phyloP scores from a whole-genome alignment of 2,329 filamentous ascomycete species.

The Endoconidiophora polonica region DNA sequence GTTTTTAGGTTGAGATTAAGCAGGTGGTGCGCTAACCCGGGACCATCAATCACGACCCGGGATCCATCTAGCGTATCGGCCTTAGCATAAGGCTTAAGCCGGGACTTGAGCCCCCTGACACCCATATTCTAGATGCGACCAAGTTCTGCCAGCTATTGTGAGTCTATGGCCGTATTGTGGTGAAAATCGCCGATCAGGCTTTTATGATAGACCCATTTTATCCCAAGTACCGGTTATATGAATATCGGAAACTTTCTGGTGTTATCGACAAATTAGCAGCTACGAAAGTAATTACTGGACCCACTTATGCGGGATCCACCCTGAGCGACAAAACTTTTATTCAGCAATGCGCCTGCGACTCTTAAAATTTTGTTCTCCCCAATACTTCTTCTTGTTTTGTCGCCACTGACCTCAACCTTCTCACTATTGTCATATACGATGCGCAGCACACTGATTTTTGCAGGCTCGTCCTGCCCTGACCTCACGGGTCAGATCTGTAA shows the following conservation, averaged over 20 bases:
- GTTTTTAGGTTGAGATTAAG: background rate
- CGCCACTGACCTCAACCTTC: background rate
- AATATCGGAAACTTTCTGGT: too few relatives aligned
- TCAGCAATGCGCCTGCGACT: background rate
- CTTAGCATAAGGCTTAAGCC: constrained; percentile 35
- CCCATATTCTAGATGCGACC: constrained; percentile 29
- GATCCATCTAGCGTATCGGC: constrained; percentile 25
- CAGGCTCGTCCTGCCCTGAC: constrained; percentile 48
- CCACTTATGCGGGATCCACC: background rate
- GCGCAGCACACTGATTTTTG: constrained; percentile 52
- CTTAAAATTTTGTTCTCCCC: constrained; percentile 6
- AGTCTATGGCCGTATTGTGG: too few relatives aligned
- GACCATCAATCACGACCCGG: constrained; percentile 53
- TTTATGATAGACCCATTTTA: too few relatives aligned
- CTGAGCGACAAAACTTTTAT: constrained; percentile 16
- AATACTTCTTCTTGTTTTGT: constrained; percentile 14
- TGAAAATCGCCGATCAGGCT: too few relatives aligned
- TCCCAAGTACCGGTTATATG: too few relatives aligned
- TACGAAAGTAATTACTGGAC: background rate
- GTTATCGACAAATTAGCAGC: constrained; percentile 9
- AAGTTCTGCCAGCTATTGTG: too few relatives aligned
- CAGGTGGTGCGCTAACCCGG: constrained; percentile 52
- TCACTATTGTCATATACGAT: constrained; percentile 21
- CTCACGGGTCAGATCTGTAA: constrained; percentile 51
- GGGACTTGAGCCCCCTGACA: constrained; percentile 37